phyloP scores from a whole-genome alignment of 2,329 filamentous ascomycete genomes.

The Xylariaceae sp. region DNA sequence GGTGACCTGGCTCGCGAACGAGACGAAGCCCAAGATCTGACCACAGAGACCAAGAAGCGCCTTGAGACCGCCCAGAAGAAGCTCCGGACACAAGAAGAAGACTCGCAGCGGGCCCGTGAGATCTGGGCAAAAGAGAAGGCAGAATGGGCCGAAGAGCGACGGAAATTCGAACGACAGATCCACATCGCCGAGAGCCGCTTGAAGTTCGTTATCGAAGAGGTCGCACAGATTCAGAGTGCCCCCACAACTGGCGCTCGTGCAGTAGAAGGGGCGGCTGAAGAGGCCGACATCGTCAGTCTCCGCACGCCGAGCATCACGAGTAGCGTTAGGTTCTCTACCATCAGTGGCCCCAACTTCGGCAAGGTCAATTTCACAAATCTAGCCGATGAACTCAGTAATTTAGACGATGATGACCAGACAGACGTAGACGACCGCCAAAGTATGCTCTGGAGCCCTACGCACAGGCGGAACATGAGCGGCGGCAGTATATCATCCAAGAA shows the following conservation, averaged over 20 bases:
- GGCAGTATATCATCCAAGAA: slow-evolving; percentile 47
- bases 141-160: slow-evolving; percentile 75
- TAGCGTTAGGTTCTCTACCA: slow-evolving; percentile 67
- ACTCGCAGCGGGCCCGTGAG: slow-evolving; percentile 69
- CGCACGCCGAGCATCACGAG: slow-evolving; percentile 68
- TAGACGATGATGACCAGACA: slow-evolving; percentile 71
- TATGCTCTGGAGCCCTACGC: slow-evolving; percentile 47
- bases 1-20: slow-evolving; percentile 79
- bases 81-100: slow-evolving; percentile 72
- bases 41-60: slow-evolving; percentile 67
- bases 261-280: slow-evolving; percentile 56
- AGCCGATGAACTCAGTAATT: slow-evolving; percentile 77
- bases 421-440: slow-evolving; percentile 67
- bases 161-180: slow-evolving; percentile 74
- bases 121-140: slow-evolving; percentile 83
- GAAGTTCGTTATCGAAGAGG: slow-evolving; percentile 78
- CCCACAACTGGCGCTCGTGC: slow-evolving; percentile 40
- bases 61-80: slow-evolving; percentile 76
- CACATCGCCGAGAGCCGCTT: slow-evolving; percentile 87
- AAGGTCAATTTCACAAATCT: slow-evolving; percentile 68
- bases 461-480: slow-evolving; percentile 51
- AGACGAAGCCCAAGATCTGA: slow-evolving; percentile 72
- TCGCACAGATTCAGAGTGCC: slow-evolving; percentile 62
- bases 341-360: slow-evolving; percentile 50
- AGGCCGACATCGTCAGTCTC: slow-evolving; percentile 67